Base-by-base conservation (phyloP, 495 filamentous ascomycete genomes). In the Aspergillus campestris region DNA sequence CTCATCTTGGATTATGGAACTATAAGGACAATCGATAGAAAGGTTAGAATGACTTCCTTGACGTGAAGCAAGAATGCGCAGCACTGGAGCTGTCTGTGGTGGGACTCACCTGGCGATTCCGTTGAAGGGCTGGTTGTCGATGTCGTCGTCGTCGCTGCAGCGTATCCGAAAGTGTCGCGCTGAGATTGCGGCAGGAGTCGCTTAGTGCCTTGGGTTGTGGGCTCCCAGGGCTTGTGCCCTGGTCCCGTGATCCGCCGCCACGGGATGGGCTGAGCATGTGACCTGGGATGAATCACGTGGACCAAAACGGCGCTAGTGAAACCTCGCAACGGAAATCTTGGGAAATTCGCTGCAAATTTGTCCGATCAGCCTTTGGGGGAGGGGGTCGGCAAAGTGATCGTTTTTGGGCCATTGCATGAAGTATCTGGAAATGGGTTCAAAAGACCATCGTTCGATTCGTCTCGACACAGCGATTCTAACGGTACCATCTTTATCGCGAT, bases 1-100 rank as follows among this genome's bases (percentile, higher is more conserved):
- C 80, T 83, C 80, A 83, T 83, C 60, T 72, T 83, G 78, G 70
- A 70, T 74, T 69, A 81, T 68, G 72, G 64, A 69, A 66, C 69
- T 73, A 47, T 32, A 39, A 37, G 31, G 42, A 24, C 53, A 38
- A 38, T 41, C 15, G 51, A 42, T 37, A 45, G 36, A 44, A 49
- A 38, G 12, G 47, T 59, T 33, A 52, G 50, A 47, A 28, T 45
- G 48, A 47, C 37, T 39, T 31, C 31, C 24, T 24, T 24, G 4
- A 24, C 18, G 18, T 24, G 18, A 24, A 24, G 18, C 18, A 24
- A 24, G 18, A 24, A 2, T 24, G 18, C 18, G 18, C 18, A 24
- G 18, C 18, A 24, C 18, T 24, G 18, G 18, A 24, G 18, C 18
- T 24, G 18, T 24, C 18, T 24, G 18, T 24, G 18, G 18, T 33